phyloP scores from a whole-genome alignment of 148 eudicot species.

The Amaranthus hypochondriacus region DNA sequence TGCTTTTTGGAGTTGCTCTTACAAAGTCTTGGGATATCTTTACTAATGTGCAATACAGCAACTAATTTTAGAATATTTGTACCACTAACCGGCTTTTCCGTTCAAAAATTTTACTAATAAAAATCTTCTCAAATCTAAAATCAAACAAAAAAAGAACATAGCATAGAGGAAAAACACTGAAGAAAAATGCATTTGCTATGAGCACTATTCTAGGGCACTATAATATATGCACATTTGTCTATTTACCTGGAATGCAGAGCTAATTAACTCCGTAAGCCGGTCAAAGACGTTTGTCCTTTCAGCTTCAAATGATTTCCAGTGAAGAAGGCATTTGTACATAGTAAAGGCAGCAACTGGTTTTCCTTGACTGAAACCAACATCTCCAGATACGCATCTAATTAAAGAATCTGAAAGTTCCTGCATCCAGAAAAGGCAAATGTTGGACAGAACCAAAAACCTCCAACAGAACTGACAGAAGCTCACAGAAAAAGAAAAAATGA shows the following conservation, averaged over 20 bases:
- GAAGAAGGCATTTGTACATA: constrained; percentile 84
- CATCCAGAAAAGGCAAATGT: not conserved
- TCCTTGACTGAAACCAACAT: constrained; percentile 83
- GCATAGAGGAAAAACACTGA: not conserved
- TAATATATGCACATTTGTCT: not conserved
- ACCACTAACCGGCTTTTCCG: too few species aligned
- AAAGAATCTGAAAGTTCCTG: constrained; percentile 77
- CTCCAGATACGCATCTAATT: constrained; percentile 51
- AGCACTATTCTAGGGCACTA: not conserved
- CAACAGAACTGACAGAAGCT: constrained; percentile 1
- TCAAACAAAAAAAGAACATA: not conserved
- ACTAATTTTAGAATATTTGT: too few species aligned
- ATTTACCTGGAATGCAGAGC: constrained; percentile 74
- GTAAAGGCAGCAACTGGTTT: constrained; percentile 86
- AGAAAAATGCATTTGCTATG: not conserved
- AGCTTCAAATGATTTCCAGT: constrained; percentile 83
- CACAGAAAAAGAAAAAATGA: not conserved
- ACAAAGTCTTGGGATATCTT: too few species aligned
- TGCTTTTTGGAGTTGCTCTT: too few species aligned
- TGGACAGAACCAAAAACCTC: not conserved
- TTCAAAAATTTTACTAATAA: too few species aligned
- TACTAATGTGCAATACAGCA: too few species aligned
- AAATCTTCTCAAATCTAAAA: not conserved
- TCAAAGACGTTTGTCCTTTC: constrained; percentile 89
- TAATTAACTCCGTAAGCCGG: constrained; percentile 74